Base-by-base conservation (phyloP, 2,329 filamentous ascomycete genomes). In the Knufia fluminis region DNA sequence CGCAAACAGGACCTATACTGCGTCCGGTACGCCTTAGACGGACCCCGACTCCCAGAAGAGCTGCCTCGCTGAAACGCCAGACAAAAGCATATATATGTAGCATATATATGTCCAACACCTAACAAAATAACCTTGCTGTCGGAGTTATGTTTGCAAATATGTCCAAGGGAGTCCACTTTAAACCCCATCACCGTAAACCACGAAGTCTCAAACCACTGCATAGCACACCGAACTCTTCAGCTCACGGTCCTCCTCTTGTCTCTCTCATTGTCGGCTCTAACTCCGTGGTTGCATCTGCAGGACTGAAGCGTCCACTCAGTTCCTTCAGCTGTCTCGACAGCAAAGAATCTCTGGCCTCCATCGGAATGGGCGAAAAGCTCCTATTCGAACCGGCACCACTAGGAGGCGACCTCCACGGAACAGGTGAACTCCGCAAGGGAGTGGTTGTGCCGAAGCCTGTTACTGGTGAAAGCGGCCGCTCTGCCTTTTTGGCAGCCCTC, bases 281-380 rank as follows among this genome's bases (percentile, higher is more conserved):
- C n/a, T 19, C 24, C 22, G 38, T 12, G 12, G 38, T 22, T 6
- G 38, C 10, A 3, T 22, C 17, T 10, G 22, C 14, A 7, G 22
- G 8, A 16, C 28, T 24, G 12, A 19, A 43, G n/a, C 28, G 42
- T 17, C 54, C 49, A 28, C 46, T 53, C 14, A 59, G 44, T 40
- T 58, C 54, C 38, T 48, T 49, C 6, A 59, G 45, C 33, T 59
- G 53, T 36, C 49, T 54, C 10, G 57, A 59, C 10, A 59, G 44
- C 26, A 59, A 24, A 7, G 56, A 53, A 41, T 57, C 51, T 31
- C 56, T 55, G 10, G 50, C 53, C 39, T 57, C 54, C 6, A 52
- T 50, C 10, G 57, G 48, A 20, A 46, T 45, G 9, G 57, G 49
- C 20, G 54, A 54, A 16, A 55, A 52, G 23, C 49, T 48, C 24